Evolutionary conservation across 2,329 filamentous ascomycete genomes (phyloP).

Genomic region (Xenosphaeropsis pyriputrescens): DNA sequence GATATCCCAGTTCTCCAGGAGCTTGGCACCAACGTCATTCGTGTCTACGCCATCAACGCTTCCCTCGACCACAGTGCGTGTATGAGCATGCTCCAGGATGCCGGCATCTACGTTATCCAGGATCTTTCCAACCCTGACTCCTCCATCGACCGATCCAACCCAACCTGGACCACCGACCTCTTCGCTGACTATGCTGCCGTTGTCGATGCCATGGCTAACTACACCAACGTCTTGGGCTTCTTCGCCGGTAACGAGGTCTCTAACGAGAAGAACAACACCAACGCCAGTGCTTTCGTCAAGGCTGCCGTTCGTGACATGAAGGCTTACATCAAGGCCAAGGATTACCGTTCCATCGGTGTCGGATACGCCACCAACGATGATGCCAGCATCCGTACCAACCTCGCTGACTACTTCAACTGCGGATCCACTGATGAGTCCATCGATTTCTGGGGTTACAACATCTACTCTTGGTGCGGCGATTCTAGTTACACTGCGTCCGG

Average conservation of each 20-base stretch:
- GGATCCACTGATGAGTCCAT: slow-evolving; percentile 53
- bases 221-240: slow-evolving; percentile 90
- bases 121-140: slow-evolving; percentile 70
- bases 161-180: slow-evolving; percentile 65
- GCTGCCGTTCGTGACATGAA: slow-evolving; percentile 94
- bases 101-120: slow-evolving; percentile 89
- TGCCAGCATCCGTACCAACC: slow-evolving; percentile 60
- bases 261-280: slow-evolving; percentile 78
- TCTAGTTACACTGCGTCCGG: slow-evolving; percentile 65
- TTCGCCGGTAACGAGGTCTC: slow-evolving; percentile 98
- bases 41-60: slow-evolving; percentile 87
- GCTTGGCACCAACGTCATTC: slow-evolving; percentile 82
- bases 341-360: slow-evolving; percentile 68
- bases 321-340: slow-evolving; percentile 73
- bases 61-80: slow-evolving; percentile 63
- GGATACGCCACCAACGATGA: slow-evolving; percentile 97
- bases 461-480: slow-evolving; percentile 96
- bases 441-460: slow-evolving; percentile 99
- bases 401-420: slow-evolving; percentile 94
- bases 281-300: slow-evolving; percentile 89
- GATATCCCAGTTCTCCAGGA: slow-evolving; percentile 71
- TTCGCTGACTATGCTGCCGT: slow-evolving; percentile 74
- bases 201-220: slow-evolving; percentile 66
- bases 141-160: slow-evolving; percentile 75
- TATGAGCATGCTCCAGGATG: slow-evolving; percentile 69